phyloP scores from a whole-genome alignment of 306 rosid species.

The Gastrolobium villosum region DNA sequence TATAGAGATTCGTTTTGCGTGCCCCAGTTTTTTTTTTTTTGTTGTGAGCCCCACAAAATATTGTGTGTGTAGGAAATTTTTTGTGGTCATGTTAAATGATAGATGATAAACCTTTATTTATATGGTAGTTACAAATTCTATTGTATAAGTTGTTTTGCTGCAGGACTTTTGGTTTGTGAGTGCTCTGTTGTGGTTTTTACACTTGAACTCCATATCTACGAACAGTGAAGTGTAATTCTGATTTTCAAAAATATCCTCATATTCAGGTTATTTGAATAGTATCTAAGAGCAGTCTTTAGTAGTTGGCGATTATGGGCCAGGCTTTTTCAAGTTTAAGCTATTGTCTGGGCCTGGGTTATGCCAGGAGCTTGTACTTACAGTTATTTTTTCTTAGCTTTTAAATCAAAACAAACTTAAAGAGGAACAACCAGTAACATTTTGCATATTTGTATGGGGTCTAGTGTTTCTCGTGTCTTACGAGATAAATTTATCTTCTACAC shows the following conservation, averaged over 20 bases:
- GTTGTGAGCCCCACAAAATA: no score
- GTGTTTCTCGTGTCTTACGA: no score
- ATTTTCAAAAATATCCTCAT: not conserved
- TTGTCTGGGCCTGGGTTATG: not conserved
- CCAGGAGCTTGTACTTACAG: not conserved
- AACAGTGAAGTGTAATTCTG: not conserved
- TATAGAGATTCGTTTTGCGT: no score
- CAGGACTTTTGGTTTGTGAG: not conserved
- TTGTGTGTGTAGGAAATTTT: no score
- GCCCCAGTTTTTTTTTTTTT: no score
- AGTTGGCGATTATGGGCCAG: not conserved
- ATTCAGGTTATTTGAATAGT: not conserved
- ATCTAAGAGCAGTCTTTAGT: not conserved
- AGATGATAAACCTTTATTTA: no score
- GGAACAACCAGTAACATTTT: not conserved
- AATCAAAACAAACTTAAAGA: not conserved
- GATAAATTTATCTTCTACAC: no score
- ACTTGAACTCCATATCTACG: constrained; percentile 13
- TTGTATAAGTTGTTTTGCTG: not conserved
- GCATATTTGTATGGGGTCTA: not conserved
- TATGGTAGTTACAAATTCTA: not conserved
- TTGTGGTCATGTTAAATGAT: no score
- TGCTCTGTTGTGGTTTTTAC: not conserved
- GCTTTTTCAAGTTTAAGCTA: not conserved
- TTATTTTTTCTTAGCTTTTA: not conserved